Evolutionary conservation across 108 stramenopile species (phyloP).

Genomic region (Pseudonitzschia pungens): DNA sequence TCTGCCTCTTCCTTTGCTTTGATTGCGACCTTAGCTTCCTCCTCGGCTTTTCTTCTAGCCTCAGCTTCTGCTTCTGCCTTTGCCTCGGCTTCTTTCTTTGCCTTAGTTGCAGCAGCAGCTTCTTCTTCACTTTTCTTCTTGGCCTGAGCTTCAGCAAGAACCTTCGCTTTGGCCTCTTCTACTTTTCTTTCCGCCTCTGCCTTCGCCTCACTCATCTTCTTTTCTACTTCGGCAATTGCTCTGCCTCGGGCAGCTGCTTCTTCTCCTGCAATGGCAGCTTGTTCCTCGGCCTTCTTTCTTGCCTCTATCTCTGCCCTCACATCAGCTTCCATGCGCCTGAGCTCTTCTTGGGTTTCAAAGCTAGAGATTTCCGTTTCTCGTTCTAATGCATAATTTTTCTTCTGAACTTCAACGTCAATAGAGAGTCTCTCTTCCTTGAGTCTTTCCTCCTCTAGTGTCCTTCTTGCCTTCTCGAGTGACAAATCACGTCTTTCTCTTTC

Average conservation of each 20-base stretch:
- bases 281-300: not conserved
- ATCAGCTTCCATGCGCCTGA: not conserved
- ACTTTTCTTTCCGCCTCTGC: not conserved
- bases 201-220: not conserved
- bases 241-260: not conserved
- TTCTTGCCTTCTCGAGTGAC: not conserved
- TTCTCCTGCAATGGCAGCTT: too few relatives aligned
- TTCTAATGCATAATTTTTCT: not conserved
- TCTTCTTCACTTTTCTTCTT: conserved; percentile 2
- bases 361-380: not conserved
- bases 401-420: not conserved
- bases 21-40: not conserved
- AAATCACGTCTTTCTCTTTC: not conserved
- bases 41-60: conserved; percentile 5
- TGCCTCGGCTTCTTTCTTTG: not conserved
- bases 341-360: not conserved
- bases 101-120: not conserved
- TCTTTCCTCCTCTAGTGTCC: not conserved
- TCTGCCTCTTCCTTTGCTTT: not conserved
- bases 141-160: not conserved
- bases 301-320: not conserved
- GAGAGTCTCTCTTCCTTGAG: not conserved
- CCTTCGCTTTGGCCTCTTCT: not conserved
- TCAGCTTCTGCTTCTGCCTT: conserved; percentile 8
- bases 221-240: not conserved